Base-by-base conservation (phyloP, 192 early-diverging fungal genomes). In the Entomortierella parvispora region DNA sequence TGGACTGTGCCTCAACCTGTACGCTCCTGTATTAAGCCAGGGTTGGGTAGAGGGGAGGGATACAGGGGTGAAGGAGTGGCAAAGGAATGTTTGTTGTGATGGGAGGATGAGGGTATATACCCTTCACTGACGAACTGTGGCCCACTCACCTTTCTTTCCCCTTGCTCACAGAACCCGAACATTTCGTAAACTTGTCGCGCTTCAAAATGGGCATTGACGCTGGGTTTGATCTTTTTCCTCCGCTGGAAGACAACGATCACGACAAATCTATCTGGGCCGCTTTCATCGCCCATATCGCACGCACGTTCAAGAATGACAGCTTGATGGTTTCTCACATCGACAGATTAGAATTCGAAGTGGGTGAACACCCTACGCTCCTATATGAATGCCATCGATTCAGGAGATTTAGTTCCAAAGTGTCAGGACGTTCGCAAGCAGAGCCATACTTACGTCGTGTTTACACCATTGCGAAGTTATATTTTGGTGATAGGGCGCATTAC, bases 331-430 rank as follows among this genome's bases (percentile, higher is more conserved):
- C 1, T 40, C 29, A 20, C 47, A 22, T 33, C 60, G 15, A 62
- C 48, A 50, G 33, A 51, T 51, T 62, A 51, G 47, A 34, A 50
- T 62, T 62, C 60, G 20, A 51, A 33, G 60, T 50, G 46, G 61
- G 62, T 42, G 62, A 65, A 43, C 53, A 65, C 56, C 63, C 52
- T 56, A 65, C 52, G 17, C 51, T 65, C 18, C 63, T 53, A 31
- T 33, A 46, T 31, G 33, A 65, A 55, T 23, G 63, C 53, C 63
- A 55, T 37, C 63, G 51, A 65, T 65, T 65, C 53, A 65, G 52
- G 47, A 54, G 63, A 65, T 65, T 65, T 44, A 65, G 63, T 42
- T 65, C 63, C 53, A 65, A 56, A 47, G 34, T 65, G 47, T 65
- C 63, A 23, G 53, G 52, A 32, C 15, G 63, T 45, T 65, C 43